Evolutionary conservation across 2,329 filamentous ascomycete genomes (phyloP).

Genomic region (Ophiostoma populinum): DNA sequence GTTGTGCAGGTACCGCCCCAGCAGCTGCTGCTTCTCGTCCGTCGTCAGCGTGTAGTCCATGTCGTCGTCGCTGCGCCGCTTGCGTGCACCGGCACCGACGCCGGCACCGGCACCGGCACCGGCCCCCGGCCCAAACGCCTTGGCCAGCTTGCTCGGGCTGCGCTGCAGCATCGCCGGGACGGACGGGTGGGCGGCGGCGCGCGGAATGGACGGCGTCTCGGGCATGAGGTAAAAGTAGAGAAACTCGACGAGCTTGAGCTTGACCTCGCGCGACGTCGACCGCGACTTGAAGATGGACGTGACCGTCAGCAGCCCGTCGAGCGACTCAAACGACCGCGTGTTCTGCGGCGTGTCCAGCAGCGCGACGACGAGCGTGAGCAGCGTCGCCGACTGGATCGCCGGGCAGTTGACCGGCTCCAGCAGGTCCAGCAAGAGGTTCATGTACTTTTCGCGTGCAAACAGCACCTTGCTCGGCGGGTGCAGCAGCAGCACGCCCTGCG

Average conservation of each 20-base stretch:
- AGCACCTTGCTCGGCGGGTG: slow-evolving; percentile 79
- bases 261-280: slow-evolving; percentile 71
- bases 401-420: slow-evolving; percentile 86
- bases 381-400: slow-evolving; percentile 75
- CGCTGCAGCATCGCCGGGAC: slow-evolving; percentile 40
- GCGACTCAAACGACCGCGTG: slow-evolving; percentile 77
- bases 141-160: slow-evolving; percentile 50
- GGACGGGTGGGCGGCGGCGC: slow-evolving; percentile 20
- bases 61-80: slow-evolving; percentile 7
- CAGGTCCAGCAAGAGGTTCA: slow-evolving; percentile 94
- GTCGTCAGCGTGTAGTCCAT: slow-evolving; percentile 42
- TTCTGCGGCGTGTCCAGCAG: slow-evolving; percentile 76
- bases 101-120: no score
- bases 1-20: slow-evolving; percentile 63
- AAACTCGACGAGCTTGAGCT: slow-evolving; percentile 92
- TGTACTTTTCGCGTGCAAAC: slow-evolving; percentile 78
- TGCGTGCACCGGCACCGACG: slow-evolving; percentile 5
- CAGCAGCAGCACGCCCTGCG: slow-evolving; percentile 74
- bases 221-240: slow-evolving; percentile 98
- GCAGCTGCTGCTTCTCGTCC: slow-evolving; percentile 64
- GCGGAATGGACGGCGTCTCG: slow-evolving; percentile 48
- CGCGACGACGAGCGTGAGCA: slow-evolving; percentile 78
- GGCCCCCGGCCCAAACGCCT: no score
- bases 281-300: slow-evolving; percentile 87
- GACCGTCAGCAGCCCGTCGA: slow-evolving; percentile 81